A percentile compares a stretch with the other conserved stretches of the same genome.
Evolutionary conservation across 2,329 filamentous ascomycete species (phyloP).

Genomic region (Penicillium sp.): DNA sequence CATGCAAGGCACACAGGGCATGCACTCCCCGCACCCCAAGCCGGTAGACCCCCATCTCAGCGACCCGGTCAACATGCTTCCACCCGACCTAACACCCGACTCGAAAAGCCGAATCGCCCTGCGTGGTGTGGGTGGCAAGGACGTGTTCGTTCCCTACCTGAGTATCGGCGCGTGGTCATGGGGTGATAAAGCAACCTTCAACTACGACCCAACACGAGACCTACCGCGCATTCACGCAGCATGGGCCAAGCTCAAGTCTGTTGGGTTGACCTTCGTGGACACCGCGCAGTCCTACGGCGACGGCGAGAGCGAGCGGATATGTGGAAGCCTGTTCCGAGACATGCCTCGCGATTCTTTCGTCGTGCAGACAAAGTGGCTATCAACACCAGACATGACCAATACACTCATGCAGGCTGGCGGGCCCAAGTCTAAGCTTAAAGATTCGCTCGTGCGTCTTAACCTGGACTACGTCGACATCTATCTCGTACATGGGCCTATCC

Average conservation of each 20-base stretch:
- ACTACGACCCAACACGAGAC: slow-evolving; percentile 36
- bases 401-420: slow-evolving; percentile 33
- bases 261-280: slow-evolving; percentile 45
- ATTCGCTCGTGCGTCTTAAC: slow-evolving; percentile 39
- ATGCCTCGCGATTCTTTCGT: slow-evolving; percentile 37
- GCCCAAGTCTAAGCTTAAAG: slow-evolving; percentile 38
- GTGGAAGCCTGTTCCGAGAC: slow-evolving; percentile 40
- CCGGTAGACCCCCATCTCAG: slow-evolving; percentile 21
- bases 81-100: slow-evolving; percentile 18
- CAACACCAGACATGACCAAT: slow-evolving; percentile 33
- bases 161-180: slow-evolving; percentile 32
- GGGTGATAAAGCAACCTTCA: slow-evolving; percentile 31
- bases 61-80: slow-evolving; percentile 24
- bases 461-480: slow-evolving; percentile 46
- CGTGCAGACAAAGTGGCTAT: slow-evolving; percentile 44
- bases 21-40: slow-evolving; percentile 18
- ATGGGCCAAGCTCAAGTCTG: slow-evolving; percentile 38
- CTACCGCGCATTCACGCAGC: slow-evolving; percentile 37
- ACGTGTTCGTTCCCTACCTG: slow-evolving; percentile 27
- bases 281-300: slow-evolving; percentile 46
- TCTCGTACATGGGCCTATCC: slow-evolving; percentile 47
- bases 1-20: slow-evolving; percentile 21
- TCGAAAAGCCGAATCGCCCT: slow-evolving; percentile 23
- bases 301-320: slow-evolving; percentile 45
- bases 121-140: slow-evolving; percentile 21